A percentile compares a stretch with the other conserved stretches of the same genome.
phyloP scores from a whole-genome alignment of 2,329 filamentous ascomycete genomes.

The Trichoderma oligosporum region DNA sequence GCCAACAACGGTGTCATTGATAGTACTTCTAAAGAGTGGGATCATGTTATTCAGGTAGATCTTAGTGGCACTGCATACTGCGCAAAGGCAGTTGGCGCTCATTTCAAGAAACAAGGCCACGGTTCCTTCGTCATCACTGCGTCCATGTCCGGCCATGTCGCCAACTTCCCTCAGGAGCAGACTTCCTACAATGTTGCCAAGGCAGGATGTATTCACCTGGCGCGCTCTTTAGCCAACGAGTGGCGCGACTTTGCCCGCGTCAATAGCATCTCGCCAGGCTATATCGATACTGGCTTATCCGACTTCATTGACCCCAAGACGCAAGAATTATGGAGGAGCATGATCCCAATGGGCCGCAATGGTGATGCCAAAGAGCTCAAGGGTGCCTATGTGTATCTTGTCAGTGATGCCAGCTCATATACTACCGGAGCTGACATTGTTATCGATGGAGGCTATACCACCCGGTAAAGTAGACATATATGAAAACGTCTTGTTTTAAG shows the following conservation, averaged over 20 bases:
- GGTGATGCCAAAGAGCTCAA: slow-evolving; percentile 67
- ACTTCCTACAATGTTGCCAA: slow-evolving; percentile 65
- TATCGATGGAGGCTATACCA: slow-evolving; percentile 66
- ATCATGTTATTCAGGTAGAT: slow-evolving; percentile 59
- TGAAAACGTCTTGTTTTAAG: not conserved
- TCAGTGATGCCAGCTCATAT: slow-evolving; percentile 70
- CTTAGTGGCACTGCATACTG: slow-evolving; percentile 66
- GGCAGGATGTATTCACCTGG: slow-evolving; percentile 49
- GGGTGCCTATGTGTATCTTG: slow-evolving; percentile 74
- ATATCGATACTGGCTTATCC: slow-evolving; percentile 65
- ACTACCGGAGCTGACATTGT: slow-evolving; percentile 69
- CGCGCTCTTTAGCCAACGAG: slow-evolving; percentile 54
- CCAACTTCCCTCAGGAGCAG: slow-evolving; percentile 67
- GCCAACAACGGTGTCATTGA: slow-evolving; percentile 66
- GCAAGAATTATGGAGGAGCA: slow-evolving; percentile 68
- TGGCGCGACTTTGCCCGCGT: slow-evolving; percentile 65
- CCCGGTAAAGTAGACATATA: slow-evolving; percentile 33
- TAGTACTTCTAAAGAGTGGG: slow-evolving; percentile 63
- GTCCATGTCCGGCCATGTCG: slow-evolving; percentile 67
- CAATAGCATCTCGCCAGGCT: slow-evolving; percentile 65
- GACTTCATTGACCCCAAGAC: slow-evolving; percentile 62
- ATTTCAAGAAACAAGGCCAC: slow-evolving; percentile 61
- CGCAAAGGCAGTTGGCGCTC: slow-evolving; percentile 58
- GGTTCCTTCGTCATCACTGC: slow-evolving; percentile 67
- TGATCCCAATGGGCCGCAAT: slow-evolving; percentile 70